phyloP scores from a whole-genome alignment of 192 early-diverging fungal genomes.

The Backusella mclennaniae region DNA sequence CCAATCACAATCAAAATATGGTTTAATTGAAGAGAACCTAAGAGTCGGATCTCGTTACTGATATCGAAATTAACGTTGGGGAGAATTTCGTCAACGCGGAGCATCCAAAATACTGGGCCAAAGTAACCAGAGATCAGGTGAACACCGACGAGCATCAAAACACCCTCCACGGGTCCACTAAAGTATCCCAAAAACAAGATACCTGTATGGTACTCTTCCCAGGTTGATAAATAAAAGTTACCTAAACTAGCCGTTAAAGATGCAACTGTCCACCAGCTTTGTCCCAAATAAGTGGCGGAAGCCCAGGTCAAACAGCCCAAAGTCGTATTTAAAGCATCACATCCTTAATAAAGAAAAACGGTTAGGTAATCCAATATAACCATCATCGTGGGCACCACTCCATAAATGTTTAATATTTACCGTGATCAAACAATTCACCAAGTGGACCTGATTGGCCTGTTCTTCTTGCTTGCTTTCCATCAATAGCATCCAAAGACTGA shows the following conservation, averaged over 20 bases:
- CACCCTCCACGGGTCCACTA: slow-evolving; percentile 91
- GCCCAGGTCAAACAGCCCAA: slow-evolving; percentile 59
- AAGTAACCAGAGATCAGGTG: slow-evolving; percentile 58
- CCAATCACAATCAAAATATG: slow-evolving; percentile 53
- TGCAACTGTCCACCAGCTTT: slow-evolving; percentile 66
- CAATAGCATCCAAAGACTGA: slow-evolving; percentile 90
- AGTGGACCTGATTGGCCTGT: slow-evolving; percentile 85
- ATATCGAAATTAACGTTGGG: slow-evolving; percentile 1
- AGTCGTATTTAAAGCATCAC: slow-evolving; percentile 59
- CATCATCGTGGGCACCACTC: neutral
- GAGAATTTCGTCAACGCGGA: slow-evolving; percentile 11
- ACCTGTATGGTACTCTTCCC: slow-evolving; percentile 95
- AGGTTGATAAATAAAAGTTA: slow-evolving; percentile 87
- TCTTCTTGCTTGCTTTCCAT: slow-evolving; percentile 93
- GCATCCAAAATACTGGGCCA: slow-evolving; percentile 29
- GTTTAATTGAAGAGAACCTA: slow-evolving; percentile 51
- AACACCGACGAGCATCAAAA: slow-evolving; percentile 64
- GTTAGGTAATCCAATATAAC: neutral
- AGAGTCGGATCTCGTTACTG: slow-evolving; percentile 22
- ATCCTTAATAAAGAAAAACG: slow-evolving; percentile 32
- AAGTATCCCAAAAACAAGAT: slow-evolving; percentile 80
- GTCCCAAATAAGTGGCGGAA: slow-evolving; percentile 65
- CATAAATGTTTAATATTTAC: slow-evolving; percentile 38
- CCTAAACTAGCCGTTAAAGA: slow-evolving; percentile 35
- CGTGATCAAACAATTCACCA: slow-evolving; percentile 96